These are phyloP conservation scores for Solanum habrochaites DNA, from an alignment of 257 asterid species.

Conservation along the genomic window DNA sequence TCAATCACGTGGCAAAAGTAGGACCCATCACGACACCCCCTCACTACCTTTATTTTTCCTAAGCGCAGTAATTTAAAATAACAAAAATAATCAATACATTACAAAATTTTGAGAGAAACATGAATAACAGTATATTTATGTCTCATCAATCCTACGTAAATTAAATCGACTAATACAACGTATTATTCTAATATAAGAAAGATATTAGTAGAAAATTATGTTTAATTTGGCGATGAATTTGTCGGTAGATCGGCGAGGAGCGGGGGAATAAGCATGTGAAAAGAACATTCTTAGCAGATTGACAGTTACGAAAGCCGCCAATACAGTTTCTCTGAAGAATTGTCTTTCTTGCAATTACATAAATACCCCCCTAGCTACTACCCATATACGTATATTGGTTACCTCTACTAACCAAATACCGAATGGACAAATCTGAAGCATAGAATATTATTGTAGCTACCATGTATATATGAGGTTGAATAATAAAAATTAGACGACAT, in stretches of 20 bases:
- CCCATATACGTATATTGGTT: neutral
- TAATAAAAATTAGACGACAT: neutral
- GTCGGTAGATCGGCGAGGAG: neutral
- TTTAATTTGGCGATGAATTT: neutral
- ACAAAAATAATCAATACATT: neutral
- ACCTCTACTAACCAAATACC: neutral
- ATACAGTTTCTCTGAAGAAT: neutral
- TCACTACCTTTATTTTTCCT: neutral
- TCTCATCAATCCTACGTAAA: neutral
- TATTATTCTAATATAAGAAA: neutral
- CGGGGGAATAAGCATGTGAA: conserved; percentile 14
- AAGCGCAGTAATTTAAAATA: too few relatives aligned
- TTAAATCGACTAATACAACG: neutral
- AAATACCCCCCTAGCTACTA: neutral
- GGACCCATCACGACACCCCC: conserved; percentile 5
- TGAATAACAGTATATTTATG: too few relatives aligned
- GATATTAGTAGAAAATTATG: neutral
- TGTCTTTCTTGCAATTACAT: neutral
- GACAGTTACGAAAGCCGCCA: conserved; percentile 22
- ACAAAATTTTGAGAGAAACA: neutral
- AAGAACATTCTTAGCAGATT: conserved; percentile 17
- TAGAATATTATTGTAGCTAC: conserved; percentile 6
- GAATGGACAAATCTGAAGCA: conserved; percentile 15
- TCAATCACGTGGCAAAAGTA: conserved; percentile 28
- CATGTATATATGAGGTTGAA: neutral